These are phyloP conservation scores for Ustilaginoidea virens DNA, from an alignment of 2,329 filamentous ascomycete species.

Conservation along the genomic window DNA sequence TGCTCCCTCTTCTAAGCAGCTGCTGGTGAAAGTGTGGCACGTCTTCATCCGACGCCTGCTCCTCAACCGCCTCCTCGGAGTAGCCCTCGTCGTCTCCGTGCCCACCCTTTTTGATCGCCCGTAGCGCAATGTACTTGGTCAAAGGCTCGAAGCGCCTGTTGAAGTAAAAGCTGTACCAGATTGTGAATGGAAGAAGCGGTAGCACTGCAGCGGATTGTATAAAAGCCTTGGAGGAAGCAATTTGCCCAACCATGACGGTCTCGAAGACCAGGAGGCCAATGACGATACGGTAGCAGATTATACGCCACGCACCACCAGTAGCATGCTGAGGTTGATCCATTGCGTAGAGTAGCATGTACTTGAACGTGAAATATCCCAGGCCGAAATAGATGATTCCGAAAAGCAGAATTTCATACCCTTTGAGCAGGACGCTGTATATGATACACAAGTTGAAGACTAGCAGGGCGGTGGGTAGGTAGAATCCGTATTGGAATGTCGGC, in stretches of 20 bases:
- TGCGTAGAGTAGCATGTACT: constrained; percentile 92
- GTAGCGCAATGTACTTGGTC: constrained; percentile 81
- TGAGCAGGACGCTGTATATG: constrained; percentile 77
- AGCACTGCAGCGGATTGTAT: constrained; percentile 56
- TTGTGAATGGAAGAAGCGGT: constrained; percentile 62
- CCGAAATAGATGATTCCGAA: constrained; percentile 73
- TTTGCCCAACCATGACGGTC: constrained; percentile 73
- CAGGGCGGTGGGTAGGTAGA: constrained; percentile 84
- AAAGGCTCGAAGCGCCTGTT: constrained; percentile 69
- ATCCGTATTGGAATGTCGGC: constrained; percentile 85
- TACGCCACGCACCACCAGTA: constrained; percentile 86
- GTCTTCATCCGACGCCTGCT: constrained; percentile 25
- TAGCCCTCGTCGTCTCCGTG: constrained; percentile 26
- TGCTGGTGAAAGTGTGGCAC: constrained; percentile 24
- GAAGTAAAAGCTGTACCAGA: constrained; percentile 85
- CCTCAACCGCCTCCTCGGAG: constrained; percentile 18
- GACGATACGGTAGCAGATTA: constrained; percentile 87
- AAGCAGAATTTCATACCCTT: constrained; percentile 66
- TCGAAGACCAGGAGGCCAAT: constrained; percentile 81
- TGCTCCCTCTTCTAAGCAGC: constrained; percentile 39
- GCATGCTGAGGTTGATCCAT: constrained; percentile 96
- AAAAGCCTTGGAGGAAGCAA: constrained; percentile 61
- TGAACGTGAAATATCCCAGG: constrained; percentile 80
- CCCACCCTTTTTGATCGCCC: constrained; percentile 55
- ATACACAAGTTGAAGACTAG: constrained; percentile 90